Evolutionary conservation across 768 basidiomycete genomes (phyloP), one percentile per base, ranked within the genome.

Genomic region (Pholiota molesta): DNA sequence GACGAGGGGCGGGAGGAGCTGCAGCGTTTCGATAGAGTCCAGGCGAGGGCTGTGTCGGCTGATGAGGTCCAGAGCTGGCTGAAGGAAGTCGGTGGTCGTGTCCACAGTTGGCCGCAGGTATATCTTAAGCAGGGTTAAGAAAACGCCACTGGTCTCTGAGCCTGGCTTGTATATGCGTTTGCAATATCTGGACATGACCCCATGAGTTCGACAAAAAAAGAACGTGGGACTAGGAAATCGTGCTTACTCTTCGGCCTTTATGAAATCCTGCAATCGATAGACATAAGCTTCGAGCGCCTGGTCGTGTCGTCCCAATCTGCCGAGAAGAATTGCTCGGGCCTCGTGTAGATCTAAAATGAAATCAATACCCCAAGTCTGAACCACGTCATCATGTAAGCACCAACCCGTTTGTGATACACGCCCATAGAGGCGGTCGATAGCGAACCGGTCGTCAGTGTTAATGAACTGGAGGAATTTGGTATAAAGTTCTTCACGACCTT

Each of bases 281-380:
- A 96, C 95, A 72, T 99, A 99, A 14, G 97, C 83, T 70, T 96
- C 94, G n/a, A 99, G 83, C 0, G 97, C 95, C 63, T 90, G 93
- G 63, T 97, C 94, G 63, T 99, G 97, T 57, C 93, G 87, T 1
- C 92, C 94, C 62, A 98, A 81, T 49, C 91, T 84, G 10, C 97
- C 97, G 10, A 98, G 79, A 7, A 99, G 82, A 61, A 98, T 88
- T 0, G 97, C 97, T 44, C 95, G 88, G 16, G 93, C 95, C 74
- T 99, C 95, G 62, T 86, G 94, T 40, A 97, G 80, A 68, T 94
- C 95, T 95, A 52, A 13, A 55, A 57, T 19, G 28, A 40, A 35
- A 14, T 37, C 11, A 37, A 37, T 37, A 1, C 2, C 13, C 14
- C 14, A 59, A 23, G 10, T 29, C 42, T 3, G 23, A 40, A 9